Evolutionary conservation across 495 filamentous ascomycete genomes (phyloP), one percentile per base, ranked within the genome.

Genomic region (Xylaria intraflava): DNA sequence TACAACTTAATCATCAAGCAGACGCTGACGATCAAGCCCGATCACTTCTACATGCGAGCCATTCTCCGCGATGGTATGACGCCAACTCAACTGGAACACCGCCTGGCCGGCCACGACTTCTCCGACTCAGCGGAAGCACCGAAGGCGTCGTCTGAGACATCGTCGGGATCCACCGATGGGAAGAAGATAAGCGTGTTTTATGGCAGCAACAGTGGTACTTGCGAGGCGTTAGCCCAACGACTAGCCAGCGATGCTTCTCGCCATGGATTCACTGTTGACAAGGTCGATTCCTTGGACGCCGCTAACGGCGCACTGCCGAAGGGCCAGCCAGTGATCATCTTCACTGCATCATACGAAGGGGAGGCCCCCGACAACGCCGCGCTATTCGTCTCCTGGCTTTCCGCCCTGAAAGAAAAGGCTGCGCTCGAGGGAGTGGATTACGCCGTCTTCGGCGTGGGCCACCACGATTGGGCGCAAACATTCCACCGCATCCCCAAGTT

Each of bases 1-100:
- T 90, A 90, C 46, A 69, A 80, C 36, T 69, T 92, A 24, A 74
- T 82, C 35, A 68, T 87, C 58, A 86, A 85, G 63, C 78, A 86
- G 64, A 88, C 85, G 0, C 70, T 90, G 9, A 90, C 87, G 0
- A 78, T 87, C 64, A 93, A 91, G 64, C 88, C 88, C 0, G 82
- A 84, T 49, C 81, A 78, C 41, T 85, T 90, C 65, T 76, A 75
- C 44, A 88, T 93, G 72, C 80, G 74, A 22, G 87, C 85, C 7
- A 75, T 66, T 1, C 66, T 87, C 0, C 73, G 87, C 8, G 64
- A 81, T 23, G 79, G 81, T 0, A 60, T 84, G 27, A 78, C 83
- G 12, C 72, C 82, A 2, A 80, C 78, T 0, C 69, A 76, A 6
- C 71, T 89, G 5, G 80, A 82, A 56, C 70, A 74, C 31, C 64